A percentile compares a stretch with the other conserved stretches of the same genome.
phyloP scores from a whole-genome alignment of 768 basidiomycete genomes.

The Naganishia kalamii region DNA sequence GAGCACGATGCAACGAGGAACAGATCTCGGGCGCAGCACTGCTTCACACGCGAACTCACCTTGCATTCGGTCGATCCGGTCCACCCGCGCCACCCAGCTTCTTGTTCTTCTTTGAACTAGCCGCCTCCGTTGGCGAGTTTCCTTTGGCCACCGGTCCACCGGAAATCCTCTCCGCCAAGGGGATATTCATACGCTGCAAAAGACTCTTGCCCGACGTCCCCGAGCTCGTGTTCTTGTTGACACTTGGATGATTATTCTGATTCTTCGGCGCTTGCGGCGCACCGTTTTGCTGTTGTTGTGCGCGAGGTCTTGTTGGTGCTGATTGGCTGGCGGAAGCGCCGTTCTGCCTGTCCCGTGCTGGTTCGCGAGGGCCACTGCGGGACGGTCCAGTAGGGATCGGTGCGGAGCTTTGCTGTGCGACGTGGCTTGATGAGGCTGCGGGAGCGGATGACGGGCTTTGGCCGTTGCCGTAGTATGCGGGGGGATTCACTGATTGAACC shows the following conservation, averaged over 20 bases:
- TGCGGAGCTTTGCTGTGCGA: neutral
- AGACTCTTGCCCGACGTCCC: conserved; percentile 13
- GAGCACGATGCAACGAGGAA: neutral
- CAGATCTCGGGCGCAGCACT: neutral
- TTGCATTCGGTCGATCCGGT: neutral
- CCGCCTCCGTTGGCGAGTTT: neutral
- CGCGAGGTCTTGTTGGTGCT: neutral
- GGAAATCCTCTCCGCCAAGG: conserved; percentile 15
- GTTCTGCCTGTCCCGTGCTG: neutral
- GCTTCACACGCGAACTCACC: neutral
- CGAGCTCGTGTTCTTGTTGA: neutral
- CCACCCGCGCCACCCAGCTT: neutral
- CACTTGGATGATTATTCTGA: neutral
- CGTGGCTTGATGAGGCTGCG: neutral
- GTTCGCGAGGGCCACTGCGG: neutral
- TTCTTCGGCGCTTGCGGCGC: neutral
- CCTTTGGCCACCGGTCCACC: neutral
- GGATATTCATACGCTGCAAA: conserved; percentile 17
- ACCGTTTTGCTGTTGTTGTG: conserved; percentile 11
- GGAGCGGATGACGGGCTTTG: neutral
- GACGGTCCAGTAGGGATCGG: neutral
- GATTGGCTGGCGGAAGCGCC: neutral
- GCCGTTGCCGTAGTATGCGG: neutral
- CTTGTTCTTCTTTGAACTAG: neutral
- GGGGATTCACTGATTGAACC: neutral